These are phyloP conservation scores for Solanum gandarillasii DNA, from an alignment of 257 asterid species.

Conservation along the genomic window DNA sequence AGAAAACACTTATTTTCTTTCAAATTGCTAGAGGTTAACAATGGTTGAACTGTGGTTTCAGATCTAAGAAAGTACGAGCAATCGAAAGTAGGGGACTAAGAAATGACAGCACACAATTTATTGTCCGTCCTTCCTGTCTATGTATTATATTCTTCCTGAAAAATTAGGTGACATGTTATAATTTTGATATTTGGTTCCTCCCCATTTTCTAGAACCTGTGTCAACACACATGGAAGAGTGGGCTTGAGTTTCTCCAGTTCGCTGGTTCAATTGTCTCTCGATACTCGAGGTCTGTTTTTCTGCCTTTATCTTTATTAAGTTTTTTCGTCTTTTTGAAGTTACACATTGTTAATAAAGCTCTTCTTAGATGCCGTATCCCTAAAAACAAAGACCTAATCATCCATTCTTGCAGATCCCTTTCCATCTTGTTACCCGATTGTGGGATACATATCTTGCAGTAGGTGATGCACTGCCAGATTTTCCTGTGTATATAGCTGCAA, in stretches of 20 bases:
- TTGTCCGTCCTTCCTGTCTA: not conserved
- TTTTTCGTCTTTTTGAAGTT: not conserved
- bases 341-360: not conserved
- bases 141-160: not conserved
- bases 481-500: constrained; percentile 88
- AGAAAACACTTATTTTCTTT: not conserved
- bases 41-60: not conserved
- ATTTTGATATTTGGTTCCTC: not conserved
- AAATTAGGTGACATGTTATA: not conserved
- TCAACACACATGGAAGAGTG: constrained; percentile 86
- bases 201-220: constrained; percentile 44
- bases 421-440: constrained; percentile 70
- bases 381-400: constrained; percentile 4
- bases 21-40: not conserved
- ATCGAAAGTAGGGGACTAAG: not conserved
- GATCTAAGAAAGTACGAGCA: not conserved
- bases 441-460: constrained; percentile 99
- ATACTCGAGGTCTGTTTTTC: constrained; percentile 69
- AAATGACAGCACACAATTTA: not conserved
- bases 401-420: constrained; percentile 60
- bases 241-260: constrained; percentile 97
- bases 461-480: constrained; percentile 93
- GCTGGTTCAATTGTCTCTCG: constrained; percentile 96
- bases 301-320: not conserved
- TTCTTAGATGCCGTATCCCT: not conserved